phyloP scores from a whole-genome alignment of 805 yeast genomes.

The Candida piceae region DNA sequence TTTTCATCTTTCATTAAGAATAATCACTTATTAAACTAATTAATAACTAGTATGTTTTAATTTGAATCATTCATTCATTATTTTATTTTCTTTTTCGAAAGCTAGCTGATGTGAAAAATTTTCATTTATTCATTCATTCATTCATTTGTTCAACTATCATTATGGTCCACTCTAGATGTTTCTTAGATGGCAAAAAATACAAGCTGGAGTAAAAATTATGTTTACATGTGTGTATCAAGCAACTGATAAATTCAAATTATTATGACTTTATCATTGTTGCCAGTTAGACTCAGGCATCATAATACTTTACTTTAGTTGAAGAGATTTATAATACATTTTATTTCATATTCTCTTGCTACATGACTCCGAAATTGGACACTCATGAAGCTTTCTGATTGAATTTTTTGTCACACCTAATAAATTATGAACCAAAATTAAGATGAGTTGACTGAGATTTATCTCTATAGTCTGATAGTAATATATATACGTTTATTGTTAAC shows the following conservation, averaged over 20 bases:
- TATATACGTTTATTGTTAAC: too few relatives aligned
- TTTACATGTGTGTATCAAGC: constrained; percentile 13
- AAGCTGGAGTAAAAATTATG: constrained; percentile 32
- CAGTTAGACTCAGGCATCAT: constrained; percentile 4
- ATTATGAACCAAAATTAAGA: too few relatives aligned
- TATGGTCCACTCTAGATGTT: neutral
- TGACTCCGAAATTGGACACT: constrained; percentile 42
- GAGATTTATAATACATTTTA: neutral
- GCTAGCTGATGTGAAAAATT: too few relatives aligned
- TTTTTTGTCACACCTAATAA: constrained; percentile 20
- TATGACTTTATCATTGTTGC: constrained; percentile 7
- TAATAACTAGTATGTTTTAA: constrained; percentile 3
- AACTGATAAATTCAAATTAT: constrained; percentile 5
- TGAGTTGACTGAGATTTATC: constrained; percentile 28
- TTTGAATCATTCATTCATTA: too few relatives aligned
- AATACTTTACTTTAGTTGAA: constrained; percentile 18
- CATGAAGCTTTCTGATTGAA: constrained; percentile 37
- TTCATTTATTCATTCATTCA: neutral
- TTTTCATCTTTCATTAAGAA: too few relatives aligned
- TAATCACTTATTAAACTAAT: neutral
- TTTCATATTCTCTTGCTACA: constrained; percentile 30
- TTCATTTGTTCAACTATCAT: neutral
- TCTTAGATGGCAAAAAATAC: constrained; percentile 14
- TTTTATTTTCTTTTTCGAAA: neutral
- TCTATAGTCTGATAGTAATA: constrained; percentile 7